Evolutionary conservation across 2,329 filamentous ascomycete species (phyloP).

Genomic region (Cytospora leucostoma): DNA sequence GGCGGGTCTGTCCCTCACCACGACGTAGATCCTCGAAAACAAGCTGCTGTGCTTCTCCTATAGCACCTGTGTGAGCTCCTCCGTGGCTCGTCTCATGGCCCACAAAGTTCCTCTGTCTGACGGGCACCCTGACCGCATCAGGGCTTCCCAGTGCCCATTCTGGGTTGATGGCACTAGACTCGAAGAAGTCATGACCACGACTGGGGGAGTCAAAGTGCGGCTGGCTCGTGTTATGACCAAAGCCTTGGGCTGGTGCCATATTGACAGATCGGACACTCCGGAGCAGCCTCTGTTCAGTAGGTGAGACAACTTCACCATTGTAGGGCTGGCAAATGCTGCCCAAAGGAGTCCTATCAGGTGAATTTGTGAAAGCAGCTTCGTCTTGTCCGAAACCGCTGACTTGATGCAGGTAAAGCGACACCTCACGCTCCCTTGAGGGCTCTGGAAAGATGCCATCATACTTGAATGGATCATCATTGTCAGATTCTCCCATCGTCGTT

Average conservation of each 20-base stretch:
- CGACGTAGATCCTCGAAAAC: background rate
- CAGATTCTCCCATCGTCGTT: conserved; percentile 32
- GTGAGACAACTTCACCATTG: background rate
- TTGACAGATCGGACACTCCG: background rate
- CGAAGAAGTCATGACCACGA: conserved; percentile 15
- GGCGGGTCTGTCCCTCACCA: conserved; percentile 5
- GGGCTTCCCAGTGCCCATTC: conserved; percentile 19
- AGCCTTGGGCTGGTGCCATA: background rate
- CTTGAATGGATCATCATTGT: conserved; percentile 46
- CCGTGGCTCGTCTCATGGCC: background rate
- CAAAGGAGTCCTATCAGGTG: conserved; percentile 26
- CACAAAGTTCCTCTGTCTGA: conserved; percentile 3
- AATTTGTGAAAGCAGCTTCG: conserved; percentile 32
- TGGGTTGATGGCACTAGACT: conserved; percentile 20
- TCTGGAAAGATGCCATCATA: conserved; percentile 47
- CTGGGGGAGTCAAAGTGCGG: background rate
- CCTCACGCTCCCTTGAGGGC: conserved; percentile 44
- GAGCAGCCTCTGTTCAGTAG: background rate
- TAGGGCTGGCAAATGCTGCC: background rate
- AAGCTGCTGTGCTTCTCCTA: background rate
- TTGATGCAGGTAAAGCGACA: conserved; percentile 44
- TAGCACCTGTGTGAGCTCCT: background rate
- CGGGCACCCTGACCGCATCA: conserved; percentile 23
- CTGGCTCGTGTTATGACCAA: background rate
- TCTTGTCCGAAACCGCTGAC: conserved; percentile 33